Base-by-base conservation (phyloP, 371 early-diverging fungal genomes). In the Catenaria anguillulae region DNA sequence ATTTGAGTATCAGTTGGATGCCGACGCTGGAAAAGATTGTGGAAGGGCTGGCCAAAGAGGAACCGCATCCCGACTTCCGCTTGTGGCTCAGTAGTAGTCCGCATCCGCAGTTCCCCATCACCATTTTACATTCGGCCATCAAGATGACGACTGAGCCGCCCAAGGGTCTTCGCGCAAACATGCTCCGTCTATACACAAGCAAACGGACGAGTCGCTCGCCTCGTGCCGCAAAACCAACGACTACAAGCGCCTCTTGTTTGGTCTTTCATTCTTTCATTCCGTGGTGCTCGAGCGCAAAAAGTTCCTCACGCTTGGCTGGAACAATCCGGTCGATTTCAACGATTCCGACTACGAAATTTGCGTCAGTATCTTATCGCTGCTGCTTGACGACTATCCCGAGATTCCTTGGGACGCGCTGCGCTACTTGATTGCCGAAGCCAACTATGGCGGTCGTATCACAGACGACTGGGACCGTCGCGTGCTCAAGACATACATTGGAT, bases 81-180 rank as follows among this genome's bases (percentile, higher is more conserved):
- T 65, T 81, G 26, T 81, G 81, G 81, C 66, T 81, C 31, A 79
- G 79, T 2, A 77, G 77, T 10, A 77, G 79, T 60, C 78, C 81
- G 24, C 76, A 75, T 29, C 71, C 74, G 3, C 56, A 61, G 23
- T 81, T 81, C 67, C 81, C 81, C 17, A 79, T 81, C 61, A 78
- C 79, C n/a, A 81, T 81, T 33, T 69, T 81, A 15, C 81, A 81
- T 60, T 60, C 72, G 29, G 77, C 81, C 31, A 68, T 81, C 26
- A 81, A 81, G 63, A 79, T 81, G 31, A 78, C 78, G 19, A 81
- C 81, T 8, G 81, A 81, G 61, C 81, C 81, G 4, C 81, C 81
- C 17, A 79, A 79, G 65, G 79, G 81, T 4, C 64, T 81, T 31
- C 79, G 79, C 48, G 67, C 78, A 0, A 81, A 81, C 66, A 67